phyloP scores from a whole-genome alignment of 352 stramenopile genomes.

The Phytophthora hibernalis region DNA sequence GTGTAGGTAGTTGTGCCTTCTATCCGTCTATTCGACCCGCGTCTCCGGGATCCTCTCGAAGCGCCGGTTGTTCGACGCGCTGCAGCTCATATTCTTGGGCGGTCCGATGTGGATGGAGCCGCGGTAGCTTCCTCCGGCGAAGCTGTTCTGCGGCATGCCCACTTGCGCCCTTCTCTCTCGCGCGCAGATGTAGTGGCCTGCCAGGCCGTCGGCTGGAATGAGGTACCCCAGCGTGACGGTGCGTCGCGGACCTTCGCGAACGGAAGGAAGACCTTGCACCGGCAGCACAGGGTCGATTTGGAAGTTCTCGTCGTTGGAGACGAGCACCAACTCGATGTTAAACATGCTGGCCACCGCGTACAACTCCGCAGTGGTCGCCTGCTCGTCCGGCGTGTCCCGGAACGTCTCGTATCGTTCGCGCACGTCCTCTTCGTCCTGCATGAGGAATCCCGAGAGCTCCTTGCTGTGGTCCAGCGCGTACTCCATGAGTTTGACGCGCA shows the following conservation, averaged over 20 bases:
- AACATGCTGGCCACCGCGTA: constrained; percentile 86
- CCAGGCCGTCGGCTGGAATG: constrained; percentile 65
- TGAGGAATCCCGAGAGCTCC: constrained; percentile 62
- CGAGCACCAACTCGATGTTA: constrained; percentile 79
- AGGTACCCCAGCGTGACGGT: constrained; percentile 82
- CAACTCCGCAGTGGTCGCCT: constrained; percentile 80
- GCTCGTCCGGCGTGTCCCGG: constrained; percentile 71
- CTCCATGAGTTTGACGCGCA: constrained; percentile 76
- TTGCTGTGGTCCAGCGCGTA: constrained; percentile 77
- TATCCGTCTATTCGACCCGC: constrained; percentile 62
- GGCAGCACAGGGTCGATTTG: constrained; percentile 83
- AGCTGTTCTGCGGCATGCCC: constrained; percentile 61
- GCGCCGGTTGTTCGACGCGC: constrained; percentile 44
- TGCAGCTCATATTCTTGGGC: constrained; percentile 63
- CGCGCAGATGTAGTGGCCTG: constrained; percentile 87
- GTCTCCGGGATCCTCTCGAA: constrained; percentile 74
- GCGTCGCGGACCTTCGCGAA: constrained; percentile 58
- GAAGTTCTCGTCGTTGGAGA: constrained; percentile 86
- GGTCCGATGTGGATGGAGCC: constrained; percentile 76
- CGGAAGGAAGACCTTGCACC: constrained; percentile 59
- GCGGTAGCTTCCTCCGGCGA: constrained; percentile 77
- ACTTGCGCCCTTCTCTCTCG: constrained; percentile 53
- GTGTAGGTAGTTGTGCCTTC: constrained; percentile 21
- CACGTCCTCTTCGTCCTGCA: constrained; percentile 79
- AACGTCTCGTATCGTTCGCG: constrained; percentile 78